Evolutionary conservation across 805 yeast genomes (phyloP), one percentile per base, ranked within the genome.

Genomic region (Starmerella scarabaei): DNA sequence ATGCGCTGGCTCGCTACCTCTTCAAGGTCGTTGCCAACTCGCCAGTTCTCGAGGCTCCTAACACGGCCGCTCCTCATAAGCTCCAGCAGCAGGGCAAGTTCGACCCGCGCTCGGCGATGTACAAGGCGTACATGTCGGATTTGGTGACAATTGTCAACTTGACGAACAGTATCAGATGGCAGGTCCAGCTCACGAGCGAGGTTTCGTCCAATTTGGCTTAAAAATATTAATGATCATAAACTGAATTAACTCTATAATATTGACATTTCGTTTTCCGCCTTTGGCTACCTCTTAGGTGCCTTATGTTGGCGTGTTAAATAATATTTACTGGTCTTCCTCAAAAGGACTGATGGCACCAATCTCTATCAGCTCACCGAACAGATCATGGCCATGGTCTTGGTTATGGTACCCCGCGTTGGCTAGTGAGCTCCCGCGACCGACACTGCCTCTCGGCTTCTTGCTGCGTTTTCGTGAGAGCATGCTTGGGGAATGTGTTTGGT

Each of bases 161-260:
- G 61, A 78, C 93, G 42, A 75, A 78, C 50, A 80, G 91, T 40
- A 75, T 84, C 52, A 81, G 80, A 64, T 80, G 84, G 48, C 94
- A 84, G 64, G 69, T 82, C 48, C 86, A 80, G 58, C 67, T 80
- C 55, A 74, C 84, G 53, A 75, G 84, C 35, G 75, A 80, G 58
- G 69, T 82, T 53, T 37, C 41, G 20, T 40, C 43, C 21, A 38
- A 37, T 19, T 32, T 43, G 4, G 36, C 36, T 11, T 30, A 37
- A 15, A 21, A 27, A 33, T 23, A 23, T 33, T 31, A 41, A 34
- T 26, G 23, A 33, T 12, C 30, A 4, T 23, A 12, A 21, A 24
- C n/a, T n/a, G n/a, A n/a, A n/a, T n/a, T n/a, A n/a, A n/a, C n/a
- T n/a, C n/a, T n/a, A n/a, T n/a, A n/a, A n/a, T n/a, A n/a, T n/a